Evolutionary conservation across 225 moss, liverwort and hornwort species (phyloP), one percentile per base, ranked within the genome.

Genomic region (Takakia lepidozioides): DNA sequence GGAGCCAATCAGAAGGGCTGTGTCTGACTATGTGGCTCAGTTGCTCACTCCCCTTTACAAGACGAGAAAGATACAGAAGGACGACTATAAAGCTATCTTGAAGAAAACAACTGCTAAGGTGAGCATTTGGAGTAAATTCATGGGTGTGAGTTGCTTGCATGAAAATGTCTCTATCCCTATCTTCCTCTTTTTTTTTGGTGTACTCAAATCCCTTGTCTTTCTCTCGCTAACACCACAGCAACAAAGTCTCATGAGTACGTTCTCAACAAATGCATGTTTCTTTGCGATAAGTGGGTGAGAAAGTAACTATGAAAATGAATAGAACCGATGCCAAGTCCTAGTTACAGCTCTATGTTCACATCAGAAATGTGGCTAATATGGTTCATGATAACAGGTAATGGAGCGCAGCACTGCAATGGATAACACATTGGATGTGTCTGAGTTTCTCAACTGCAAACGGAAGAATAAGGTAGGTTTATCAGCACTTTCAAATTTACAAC

Each of bases 41-140:
- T 69, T 82, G 27, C 61, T 82, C 22, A 72, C 76, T 50, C 82
- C 82, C 10, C 51, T 82, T 59, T 82, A 82, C 38, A 82, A 82
- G 63, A 76, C 76, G 9, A 77, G 47, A 55, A 82, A 64, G 51
- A 54, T 82, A 3, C 69, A 66, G 50, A 82, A 82, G 36, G 77
- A 82, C 39, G 72, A 76, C 32, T 82, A 72, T 40, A 82, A 82
- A 77, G 66, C 82, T 27, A 82, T 82, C 39, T 72, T 82, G 55
- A 82, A 76, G 67, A 76, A 76, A 63, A 69, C 82, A 10, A 82
- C 82, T 43, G 76, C 82, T 0, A 82, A 82, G 77, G 82, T 70
- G 44, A 58, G 6, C 10, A 35, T 25, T 40, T 27, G 28, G 9
- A 17, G 43, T 36, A n/a, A n/a, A n/a, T n/a, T n/a, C n/a, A n/a